A percentile compares a stretch with the other conserved stretches of the same genome.
phyloP scores from a whole-genome alignment of 805 yeast genomes.

The Saccharomycopsis oosterbeekiorum region DNA sequence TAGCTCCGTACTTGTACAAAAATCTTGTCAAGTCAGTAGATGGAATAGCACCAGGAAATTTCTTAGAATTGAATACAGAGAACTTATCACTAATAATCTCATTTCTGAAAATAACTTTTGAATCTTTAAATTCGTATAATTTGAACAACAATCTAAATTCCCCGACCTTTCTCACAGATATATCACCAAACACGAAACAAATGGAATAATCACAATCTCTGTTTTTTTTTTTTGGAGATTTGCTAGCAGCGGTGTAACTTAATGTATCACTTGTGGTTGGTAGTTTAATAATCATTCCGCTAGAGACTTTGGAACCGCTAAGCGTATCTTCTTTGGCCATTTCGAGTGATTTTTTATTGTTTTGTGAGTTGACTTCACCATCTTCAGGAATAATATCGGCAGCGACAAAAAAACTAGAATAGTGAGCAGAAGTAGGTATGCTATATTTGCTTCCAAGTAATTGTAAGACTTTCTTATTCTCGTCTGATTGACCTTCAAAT shows the following conservation, averaged over 20 bases:
- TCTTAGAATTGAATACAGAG: conserved; percentile 26
- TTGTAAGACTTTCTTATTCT: conserved; percentile 9
- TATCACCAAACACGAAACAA: conserved; percentile 26
- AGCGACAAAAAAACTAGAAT: conserved; percentile 16
- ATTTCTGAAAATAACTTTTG: conserved; percentile 20
- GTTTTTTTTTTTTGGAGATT: neutral
- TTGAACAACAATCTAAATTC: conserved; percentile 23
- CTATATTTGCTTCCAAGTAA: conserved; percentile 4
- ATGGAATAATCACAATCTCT: conserved; percentile 20
- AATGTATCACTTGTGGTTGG: conserved; percentile 13
- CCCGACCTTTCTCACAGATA: conserved; percentile 25
- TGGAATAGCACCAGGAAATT: conserved; percentile 26
- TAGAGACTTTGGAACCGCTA: conserved; percentile 12
- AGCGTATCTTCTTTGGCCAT: conserved; percentile 5
- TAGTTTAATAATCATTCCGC: conserved; percentile 17
- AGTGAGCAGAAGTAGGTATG: conserved; percentile 12
- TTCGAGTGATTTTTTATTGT: neutral
- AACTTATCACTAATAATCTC: conserved; percentile 20
- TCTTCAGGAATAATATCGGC: conserved; percentile 11
- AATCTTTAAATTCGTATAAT: conserved; percentile 23
- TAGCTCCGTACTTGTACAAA: conserved; percentile 25
- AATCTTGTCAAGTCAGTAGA: conserved; percentile 25
- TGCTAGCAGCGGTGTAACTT: conserved; percentile 11
- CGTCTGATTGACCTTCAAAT: neutral
- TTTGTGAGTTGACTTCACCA: neutral